Conservation (phyloP, 305 asterid genomes). For the Salvia sclarea region DNA sequence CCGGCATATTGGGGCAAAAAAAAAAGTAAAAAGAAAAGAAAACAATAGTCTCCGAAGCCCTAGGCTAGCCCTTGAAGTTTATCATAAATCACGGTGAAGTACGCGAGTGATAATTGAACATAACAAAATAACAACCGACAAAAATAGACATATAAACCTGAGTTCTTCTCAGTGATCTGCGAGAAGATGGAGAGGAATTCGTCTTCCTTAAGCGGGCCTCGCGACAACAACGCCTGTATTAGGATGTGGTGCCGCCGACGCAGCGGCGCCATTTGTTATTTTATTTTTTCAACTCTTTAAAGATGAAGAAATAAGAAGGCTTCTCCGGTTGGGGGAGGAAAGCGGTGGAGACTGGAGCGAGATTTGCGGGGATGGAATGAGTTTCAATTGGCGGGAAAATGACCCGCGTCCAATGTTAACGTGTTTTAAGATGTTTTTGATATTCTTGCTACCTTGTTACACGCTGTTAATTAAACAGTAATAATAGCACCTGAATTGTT, state of each 20-base stretch:
- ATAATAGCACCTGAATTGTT: too few relatives aligned
- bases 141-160: conserved; percentile 42
- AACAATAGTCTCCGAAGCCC: background rate
- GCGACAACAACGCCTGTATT: conserved; percentile 72
- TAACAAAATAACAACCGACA: background rate
- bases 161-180: conserved; percentile 45
- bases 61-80: background rate
- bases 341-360: background rate
- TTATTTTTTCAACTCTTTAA: background rate
- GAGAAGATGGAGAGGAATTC: conserved; percentile 60
- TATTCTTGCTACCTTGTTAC: too few relatives aligned
- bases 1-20: background rate
- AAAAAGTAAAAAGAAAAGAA: background rate
- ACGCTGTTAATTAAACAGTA: too few relatives aligned
- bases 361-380: background rate
- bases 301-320: too few relatives aligned
- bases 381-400: conserved; percentile 37
- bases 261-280: conserved; percentile 53
- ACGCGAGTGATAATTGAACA: background rate
- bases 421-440: too few relatives aligned
- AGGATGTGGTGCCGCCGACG: conserved; percentile 75
- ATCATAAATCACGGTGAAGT: background rate
- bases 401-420: too few relatives aligned
- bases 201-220: conserved; percentile 68
- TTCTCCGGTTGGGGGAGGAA: background rate